Evolutionary conservation across 352 stramenopile genomes (phyloP).

Genomic region (Phytopythium delawarense): DNA sequence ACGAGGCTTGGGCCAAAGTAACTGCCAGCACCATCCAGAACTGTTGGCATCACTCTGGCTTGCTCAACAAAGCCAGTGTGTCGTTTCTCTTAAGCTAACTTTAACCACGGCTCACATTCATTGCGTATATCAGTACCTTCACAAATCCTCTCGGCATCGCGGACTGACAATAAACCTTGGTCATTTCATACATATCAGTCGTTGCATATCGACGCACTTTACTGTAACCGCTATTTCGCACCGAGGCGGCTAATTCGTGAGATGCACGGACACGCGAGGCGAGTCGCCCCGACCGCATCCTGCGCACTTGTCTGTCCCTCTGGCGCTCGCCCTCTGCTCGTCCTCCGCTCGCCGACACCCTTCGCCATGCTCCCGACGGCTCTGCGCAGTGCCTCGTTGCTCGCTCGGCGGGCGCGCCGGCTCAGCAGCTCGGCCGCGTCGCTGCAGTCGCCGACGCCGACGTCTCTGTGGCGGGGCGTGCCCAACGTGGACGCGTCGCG

Average conservation of each 20-base stretch:
- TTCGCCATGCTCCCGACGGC: conserved; percentile 1
- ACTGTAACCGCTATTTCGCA: background rate
- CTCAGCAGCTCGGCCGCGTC: background rate
- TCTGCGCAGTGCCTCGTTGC: conserved; percentile 5
- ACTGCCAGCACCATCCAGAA: too few relatives aligned
- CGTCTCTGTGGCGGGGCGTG: conserved; percentile 22
- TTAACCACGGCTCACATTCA: too few relatives aligned
- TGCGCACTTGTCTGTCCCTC: background rate
- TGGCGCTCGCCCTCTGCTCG: background rate
- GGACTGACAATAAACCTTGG: too few relatives aligned
- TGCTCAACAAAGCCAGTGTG: too few relatives aligned
- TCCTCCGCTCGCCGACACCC: background rate
- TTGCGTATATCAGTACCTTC: too few relatives aligned
- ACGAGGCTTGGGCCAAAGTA: too few relatives aligned
- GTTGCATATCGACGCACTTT: too few relatives aligned
- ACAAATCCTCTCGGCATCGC: too few relatives aligned
- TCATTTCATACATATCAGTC: too few relatives aligned
- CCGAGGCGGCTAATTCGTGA: background rate
- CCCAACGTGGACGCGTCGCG: conserved; percentile 54
- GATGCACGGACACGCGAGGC: background rate
- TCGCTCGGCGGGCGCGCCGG: conserved; percentile 15
- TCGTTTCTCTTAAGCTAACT: too few relatives aligned
- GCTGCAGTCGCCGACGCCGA: too few relatives aligned
- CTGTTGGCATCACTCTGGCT: too few relatives aligned
- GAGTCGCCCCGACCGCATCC: background rate